These are phyloP conservation scores for Verticillium alfalfae DNA, from an alignment of 2,329 filamentous ascomycete species.

Conservation along the genomic window DNA sequence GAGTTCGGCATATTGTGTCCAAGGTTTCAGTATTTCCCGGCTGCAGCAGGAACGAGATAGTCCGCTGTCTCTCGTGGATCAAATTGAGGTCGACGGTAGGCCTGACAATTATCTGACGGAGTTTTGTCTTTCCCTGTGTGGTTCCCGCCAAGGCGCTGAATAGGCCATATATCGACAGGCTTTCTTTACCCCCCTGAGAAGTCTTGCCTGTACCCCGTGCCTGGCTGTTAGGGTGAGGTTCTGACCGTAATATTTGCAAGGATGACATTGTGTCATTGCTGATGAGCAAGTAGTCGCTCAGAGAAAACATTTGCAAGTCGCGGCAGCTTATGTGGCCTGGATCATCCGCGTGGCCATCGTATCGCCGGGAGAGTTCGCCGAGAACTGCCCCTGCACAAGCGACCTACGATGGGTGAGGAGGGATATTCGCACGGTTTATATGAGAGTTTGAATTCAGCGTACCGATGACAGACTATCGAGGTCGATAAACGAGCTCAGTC, in stretches of 20 bases:
- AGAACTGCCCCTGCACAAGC: conserved; percentile 86
- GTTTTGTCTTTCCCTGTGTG: conserved; percentile 66
- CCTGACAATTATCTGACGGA: conserved; percentile 77
- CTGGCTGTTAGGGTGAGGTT: conserved; percentile 77
- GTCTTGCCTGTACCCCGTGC: conserved; percentile 62
- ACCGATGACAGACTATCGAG: conserved; percentile 69
- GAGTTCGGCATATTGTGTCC: conserved; percentile 48
- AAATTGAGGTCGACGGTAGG: conserved; percentile 64
- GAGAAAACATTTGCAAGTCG: conserved; percentile 66
- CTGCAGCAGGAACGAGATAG: conserved; percentile 61
- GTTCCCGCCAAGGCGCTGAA: conserved; percentile 73
- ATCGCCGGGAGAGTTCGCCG: conserved; percentile 63
- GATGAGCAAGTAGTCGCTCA: conserved; percentile 66
- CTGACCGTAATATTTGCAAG: conserved; percentile 78
- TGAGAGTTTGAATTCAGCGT: conserved; percentile 12
- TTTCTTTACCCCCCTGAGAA: conserved; percentile 67
- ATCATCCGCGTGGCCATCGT: not conserved
- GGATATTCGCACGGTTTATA: not conserved
- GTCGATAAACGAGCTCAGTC: conserved; percentile 65
- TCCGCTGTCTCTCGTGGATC: conserved; percentile 67
- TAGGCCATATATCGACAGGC: conserved; percentile 76
- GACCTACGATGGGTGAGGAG: conserved; percentile 34
- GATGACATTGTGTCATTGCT: conserved; percentile 75
- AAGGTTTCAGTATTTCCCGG: conserved; percentile 60
- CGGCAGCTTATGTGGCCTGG: not conserved